Conservation (phyloP, 805 yeast genomes). For the Spathaspora arborariae region DNA sequence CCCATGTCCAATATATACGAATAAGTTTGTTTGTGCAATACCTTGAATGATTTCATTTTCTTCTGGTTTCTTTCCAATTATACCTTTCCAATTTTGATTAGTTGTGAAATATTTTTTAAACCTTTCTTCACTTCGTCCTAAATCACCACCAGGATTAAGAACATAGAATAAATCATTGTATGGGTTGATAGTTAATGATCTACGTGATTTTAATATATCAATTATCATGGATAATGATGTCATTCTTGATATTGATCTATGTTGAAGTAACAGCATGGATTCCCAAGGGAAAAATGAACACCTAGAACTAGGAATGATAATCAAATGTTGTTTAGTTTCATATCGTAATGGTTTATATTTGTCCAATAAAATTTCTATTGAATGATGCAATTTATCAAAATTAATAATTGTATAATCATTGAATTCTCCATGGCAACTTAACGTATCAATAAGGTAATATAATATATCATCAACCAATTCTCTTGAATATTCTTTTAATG, state of each 20-base stretch:
- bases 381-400: slow-evolving; percentile 50
- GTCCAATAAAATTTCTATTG: slow-evolving; percentile 45
- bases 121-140: slow-evolving; percentile 57
- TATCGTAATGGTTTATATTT: slow-evolving; percentile 13
- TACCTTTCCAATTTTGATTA: slow-evolving; percentile 32
- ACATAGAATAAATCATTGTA: slow-evolving; percentile 37
- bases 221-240: slow-evolving; percentile 55
- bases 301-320: slow-evolving; percentile 63
- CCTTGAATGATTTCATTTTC: slow-evolving; percentile 48
- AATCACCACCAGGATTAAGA: slow-evolving; percentile 80
- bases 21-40: slow-evolving; percentile 42
- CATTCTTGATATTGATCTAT: slow-evolving; percentile 63
- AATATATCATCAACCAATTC: slow-evolving; percentile 59
- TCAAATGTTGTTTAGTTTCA: slow-evolving; percentile 45
- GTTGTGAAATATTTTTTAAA: slow-evolving; percentile 26
- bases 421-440: slow-evolving; percentile 59
- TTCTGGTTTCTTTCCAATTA: slow-evolving; percentile 51
- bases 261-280: slow-evolving; percentile 54
- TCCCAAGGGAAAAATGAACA: slow-evolving; percentile 91
- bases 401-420: slow-evolving; percentile 66
- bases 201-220: slow-evolving; percentile 24
- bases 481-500: slow-evolving; percentile 10
- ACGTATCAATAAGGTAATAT: slow-evolving; percentile 55
- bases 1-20: slow-evolving; percentile 90
- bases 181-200: background rate